Evolutionary conservation across 768 basidiomycete species (phyloP).

Genomic region (Leccinum broughii): DNA sequence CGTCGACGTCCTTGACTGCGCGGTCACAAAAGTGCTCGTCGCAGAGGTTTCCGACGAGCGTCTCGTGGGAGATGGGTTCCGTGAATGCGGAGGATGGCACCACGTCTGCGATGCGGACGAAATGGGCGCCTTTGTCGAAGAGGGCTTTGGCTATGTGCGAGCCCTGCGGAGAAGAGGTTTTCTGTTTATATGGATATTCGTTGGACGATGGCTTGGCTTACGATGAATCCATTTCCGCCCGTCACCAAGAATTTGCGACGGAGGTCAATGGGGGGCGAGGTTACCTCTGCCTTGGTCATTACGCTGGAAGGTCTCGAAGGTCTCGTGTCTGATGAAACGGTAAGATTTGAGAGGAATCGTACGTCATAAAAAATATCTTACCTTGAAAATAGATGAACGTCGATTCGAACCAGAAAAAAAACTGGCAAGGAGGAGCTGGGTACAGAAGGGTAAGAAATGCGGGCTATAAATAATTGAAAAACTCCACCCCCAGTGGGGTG

Average conservation of each 20-base stretch:
- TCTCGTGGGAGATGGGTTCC: constrained; percentile 35
- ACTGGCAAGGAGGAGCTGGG: neutral
- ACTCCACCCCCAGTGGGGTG: neutral
- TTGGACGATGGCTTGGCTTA: constrained; percentile 24
- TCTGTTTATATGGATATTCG: neutral
- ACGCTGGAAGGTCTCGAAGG: too few relatives aligned
- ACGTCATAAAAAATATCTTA: neutral
- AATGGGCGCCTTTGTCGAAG: constrained; percentile 23
- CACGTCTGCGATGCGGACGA: constrained; percentile 48
- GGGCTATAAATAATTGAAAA: constrained; percentile 5
- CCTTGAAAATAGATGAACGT: neutral
- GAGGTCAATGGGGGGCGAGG: neutral
- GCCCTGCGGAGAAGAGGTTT: constrained; percentile 39
- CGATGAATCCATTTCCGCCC: constrained; percentile 57
- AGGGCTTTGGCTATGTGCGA: constrained; percentile 49
- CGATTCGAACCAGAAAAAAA: neutral
- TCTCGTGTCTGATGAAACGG: neutral
- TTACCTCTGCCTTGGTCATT: constrained; percentile 3
- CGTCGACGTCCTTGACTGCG: constrained; percentile 41
- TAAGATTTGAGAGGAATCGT: neutral
- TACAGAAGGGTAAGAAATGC: neutral
- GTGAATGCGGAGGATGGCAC: constrained; percentile 23
- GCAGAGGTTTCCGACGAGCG: constrained; percentile 46
- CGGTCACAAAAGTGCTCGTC: constrained; percentile 40
- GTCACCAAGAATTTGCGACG: constrained; percentile 39